phyloP scores from a whole-genome alignment of 345 rosid species.

The Erodium maritimum region DNA sequence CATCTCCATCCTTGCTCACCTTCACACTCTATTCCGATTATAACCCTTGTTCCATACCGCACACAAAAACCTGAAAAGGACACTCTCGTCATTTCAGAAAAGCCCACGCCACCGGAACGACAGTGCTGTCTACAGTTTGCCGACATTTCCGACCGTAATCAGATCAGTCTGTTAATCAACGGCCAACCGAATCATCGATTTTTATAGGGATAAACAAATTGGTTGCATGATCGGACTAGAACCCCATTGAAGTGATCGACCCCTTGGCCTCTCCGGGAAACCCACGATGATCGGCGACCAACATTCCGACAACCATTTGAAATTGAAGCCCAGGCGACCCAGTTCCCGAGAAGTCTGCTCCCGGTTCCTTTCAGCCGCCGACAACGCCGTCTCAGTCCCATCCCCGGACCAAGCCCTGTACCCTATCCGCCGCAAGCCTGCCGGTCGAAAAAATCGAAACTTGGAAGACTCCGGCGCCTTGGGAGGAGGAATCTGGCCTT shows the following conservation, averaged over 20 bases:
- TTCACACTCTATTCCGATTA: background rate
- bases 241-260: background rate
- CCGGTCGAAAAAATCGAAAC: constrained; percentile 17
- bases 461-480: constrained; percentile 18
- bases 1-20: background rate
- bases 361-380: constrained; percentile 41
- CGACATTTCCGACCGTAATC: background rate
- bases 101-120: background rate
- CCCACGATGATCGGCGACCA: background rate
- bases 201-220: too few relatives aligned
- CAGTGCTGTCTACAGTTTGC: background rate
- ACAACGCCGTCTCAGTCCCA: constrained; percentile 16
- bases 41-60: background rate
- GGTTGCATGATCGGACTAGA: too few relatives aligned
- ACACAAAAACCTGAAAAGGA: background rate
- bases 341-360: constrained; percentile 58
- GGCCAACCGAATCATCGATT: background rate
- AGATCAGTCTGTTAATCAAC: background rate
- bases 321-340: constrained; percentile 28
- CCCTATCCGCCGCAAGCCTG: constrained; percentile 14
- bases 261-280: background rate
- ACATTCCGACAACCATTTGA: constrained; percentile 19
- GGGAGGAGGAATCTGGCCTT: constrained; percentile 32
- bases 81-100: background rate
- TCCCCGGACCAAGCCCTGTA: constrained; percentile 24